Conservation (phyloP, 1,284 basidiomycete species). For the Irpex rosettiformis region DNA sequence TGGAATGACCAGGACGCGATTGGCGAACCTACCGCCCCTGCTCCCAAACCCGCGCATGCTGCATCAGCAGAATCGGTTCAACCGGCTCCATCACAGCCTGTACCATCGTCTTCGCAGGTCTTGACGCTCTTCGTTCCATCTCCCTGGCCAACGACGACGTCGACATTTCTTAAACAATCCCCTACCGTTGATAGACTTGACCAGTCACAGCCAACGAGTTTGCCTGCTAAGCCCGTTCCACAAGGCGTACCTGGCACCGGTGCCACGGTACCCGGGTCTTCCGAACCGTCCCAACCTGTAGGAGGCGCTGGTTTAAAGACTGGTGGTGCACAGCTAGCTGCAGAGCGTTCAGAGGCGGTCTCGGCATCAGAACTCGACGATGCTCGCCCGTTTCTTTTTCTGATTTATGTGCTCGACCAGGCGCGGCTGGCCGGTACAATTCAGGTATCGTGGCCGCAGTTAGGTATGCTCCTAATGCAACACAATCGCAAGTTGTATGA, state of each 20-base stretch:
- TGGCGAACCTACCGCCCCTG: neutral
- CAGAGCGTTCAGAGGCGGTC: neutral
- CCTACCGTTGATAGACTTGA: neutral
- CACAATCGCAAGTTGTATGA: slow-evolving; percentile 36
- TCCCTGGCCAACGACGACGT: neutral
- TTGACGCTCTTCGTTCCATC: neutral
- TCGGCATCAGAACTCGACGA: neutral
- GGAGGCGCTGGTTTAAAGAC: neutral
- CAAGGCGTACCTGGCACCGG: neutral
- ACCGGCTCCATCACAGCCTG: neutral
- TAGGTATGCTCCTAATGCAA: slow-evolving; percentile 36
- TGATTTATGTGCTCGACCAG: slow-evolving; percentile 11
- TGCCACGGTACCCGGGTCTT: neutral
- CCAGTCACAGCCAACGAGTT: neutral
- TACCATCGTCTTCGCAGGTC: neutral
- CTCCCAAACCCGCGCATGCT: neutral
- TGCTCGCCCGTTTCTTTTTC: slow-evolving; percentile 4
- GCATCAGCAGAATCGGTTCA: neutral
- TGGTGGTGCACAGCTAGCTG: too few relatives aligned
- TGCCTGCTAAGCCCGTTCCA: neutral
- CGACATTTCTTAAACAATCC: neutral
- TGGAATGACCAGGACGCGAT: slow-evolving; percentile 4
- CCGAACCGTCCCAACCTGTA: neutral
- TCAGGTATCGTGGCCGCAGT: slow-evolving; percentile 35
- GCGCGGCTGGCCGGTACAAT: slow-evolving; percentile 27